Percentiles rank a stretch among this genome's conserved stretches.
Conservation (phyloP, 2,329 filamentous ascomycete genomes). For the Bipolaris cookei region DNA sequence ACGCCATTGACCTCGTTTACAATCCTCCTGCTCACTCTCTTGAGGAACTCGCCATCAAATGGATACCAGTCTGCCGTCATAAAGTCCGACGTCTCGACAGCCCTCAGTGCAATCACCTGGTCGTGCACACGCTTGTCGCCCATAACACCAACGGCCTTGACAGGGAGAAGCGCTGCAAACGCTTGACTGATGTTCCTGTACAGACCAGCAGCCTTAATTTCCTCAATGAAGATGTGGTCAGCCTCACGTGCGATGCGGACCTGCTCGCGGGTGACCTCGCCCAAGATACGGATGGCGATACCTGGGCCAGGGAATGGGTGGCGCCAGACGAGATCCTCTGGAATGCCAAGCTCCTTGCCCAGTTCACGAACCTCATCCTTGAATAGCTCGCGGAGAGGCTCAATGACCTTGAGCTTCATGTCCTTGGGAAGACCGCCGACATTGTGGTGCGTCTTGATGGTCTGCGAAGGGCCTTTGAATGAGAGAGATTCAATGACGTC, state of each 20-base stretch:
- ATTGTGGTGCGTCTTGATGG: slow-evolving; percentile 78
- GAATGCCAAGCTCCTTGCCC: slow-evolving; percentile 72
- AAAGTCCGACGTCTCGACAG: slow-evolving; percentile 70
- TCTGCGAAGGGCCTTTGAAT: slow-evolving; percentile 73
- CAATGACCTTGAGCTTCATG: slow-evolving; percentile 73
- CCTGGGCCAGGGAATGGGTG: slow-evolving; percentile 80
- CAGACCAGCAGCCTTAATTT: slow-evolving; percentile 74
- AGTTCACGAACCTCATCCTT: slow-evolving; percentile 80
- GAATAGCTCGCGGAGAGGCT: slow-evolving; percentile 80
- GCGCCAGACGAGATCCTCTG: slow-evolving; percentile 76
- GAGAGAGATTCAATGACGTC: slow-evolving; percentile 75
- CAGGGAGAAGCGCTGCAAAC: slow-evolving; percentile 70
- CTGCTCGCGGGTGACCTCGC: slow-evolving; percentile 80
- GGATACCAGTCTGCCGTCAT: slow-evolving; percentile 77
- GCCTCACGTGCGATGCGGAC: slow-evolving; percentile 80
- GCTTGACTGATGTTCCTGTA: slow-evolving; percentile 76
- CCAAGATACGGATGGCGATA: slow-evolving; percentile 79
- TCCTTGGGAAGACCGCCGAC: slow-evolving; percentile 71
- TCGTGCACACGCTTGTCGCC: slow-evolving; percentile 73
- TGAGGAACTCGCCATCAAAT: slow-evolving; percentile 70
- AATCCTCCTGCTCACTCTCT: slow-evolving; percentile 69
- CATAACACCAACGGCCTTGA: slow-evolving; percentile 70
- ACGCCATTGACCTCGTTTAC: slow-evolving; percentile 78
- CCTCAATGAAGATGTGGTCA: slow-evolving; percentile 77
- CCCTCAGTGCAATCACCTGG: slow-evolving; percentile 66